Evolutionary conservation across 495 filamentous ascomycete species (phyloP).

Genomic region (Aspergillus homomorphus): DNA sequence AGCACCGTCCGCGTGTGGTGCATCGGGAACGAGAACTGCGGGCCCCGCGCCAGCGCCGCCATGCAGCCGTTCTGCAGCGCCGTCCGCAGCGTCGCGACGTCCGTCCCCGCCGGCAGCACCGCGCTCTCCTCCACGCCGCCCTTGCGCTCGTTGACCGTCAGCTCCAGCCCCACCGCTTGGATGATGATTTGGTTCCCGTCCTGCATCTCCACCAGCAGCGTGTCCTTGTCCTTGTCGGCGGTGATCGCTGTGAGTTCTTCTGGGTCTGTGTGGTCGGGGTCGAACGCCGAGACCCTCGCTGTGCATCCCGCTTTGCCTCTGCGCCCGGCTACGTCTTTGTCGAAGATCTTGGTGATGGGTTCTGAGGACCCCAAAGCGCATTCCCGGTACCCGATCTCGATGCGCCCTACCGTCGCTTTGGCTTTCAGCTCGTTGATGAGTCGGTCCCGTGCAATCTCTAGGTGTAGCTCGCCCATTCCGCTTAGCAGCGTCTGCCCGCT

Average conservation of each 20-base stretch:
- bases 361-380: constrained; percentile 54
- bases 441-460: constrained; percentile 89
- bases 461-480: constrained; percentile 97
- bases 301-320: constrained; percentile 72
- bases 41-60: constrained; percentile 84
- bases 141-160: constrained; percentile 34
- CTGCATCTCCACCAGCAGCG: constrained; percentile 28
- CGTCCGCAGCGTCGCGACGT: constrained; percentile 54
- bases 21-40: constrained; percentile 71
- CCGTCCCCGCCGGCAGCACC: constrained; percentile 56
- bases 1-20: constrained; percentile 66
- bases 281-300: constrained; percentile 60
- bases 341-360: constrained; percentile 60
- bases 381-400: constrained; percentile 94
- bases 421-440: constrained; percentile 85
- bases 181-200: constrained; percentile 63
- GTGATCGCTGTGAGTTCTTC: too few relatives aligned
- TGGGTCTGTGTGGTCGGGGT: constrained; percentile 27
- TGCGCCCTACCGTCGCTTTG: constrained; percentile 85
- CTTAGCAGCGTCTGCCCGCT: constrained; percentile 89
- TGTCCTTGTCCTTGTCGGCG: constrained; percentile 25
- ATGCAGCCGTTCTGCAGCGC: constrained; percentile 73
- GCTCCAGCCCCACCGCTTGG: constrained; percentile 40
- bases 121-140: constrained; percentile 40
- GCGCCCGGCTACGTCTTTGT: constrained; percentile 77